Percentiles rank a stretch among this genome's conserved stretches.
phyloP scores from a whole-genome alignment of 345 rosid genomes.

The Gossypium thurberi region DNA sequence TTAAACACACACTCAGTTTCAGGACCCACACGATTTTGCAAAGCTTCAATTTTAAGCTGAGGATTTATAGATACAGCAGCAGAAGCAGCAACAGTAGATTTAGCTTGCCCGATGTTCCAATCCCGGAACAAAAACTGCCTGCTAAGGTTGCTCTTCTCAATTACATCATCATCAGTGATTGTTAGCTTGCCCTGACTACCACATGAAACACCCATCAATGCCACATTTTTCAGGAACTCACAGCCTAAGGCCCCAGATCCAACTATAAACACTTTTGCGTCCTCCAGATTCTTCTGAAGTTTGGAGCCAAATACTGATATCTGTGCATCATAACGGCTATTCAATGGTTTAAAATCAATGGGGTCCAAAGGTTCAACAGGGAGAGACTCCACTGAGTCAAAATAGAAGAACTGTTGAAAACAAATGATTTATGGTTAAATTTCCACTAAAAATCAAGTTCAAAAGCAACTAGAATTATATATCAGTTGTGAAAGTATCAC shows the following conservation, averaged over 20 bases:
- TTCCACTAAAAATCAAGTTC: not conserved
- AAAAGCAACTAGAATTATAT: not conserved
- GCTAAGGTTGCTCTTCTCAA: conserved; percentile 11
- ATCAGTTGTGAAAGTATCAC: not conserved
- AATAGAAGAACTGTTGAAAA: conserved; percentile 8
- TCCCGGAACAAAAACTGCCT: conserved; percentile 11
- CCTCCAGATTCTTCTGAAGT: conserved; percentile 9
- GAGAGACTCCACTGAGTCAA: conserved; percentile 8
- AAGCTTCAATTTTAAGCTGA: conserved; percentile 5
- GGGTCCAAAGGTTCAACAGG: conserved; percentile 3
- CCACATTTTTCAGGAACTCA: conserved; percentile 12
- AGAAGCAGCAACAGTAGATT: conserved; percentile 12
- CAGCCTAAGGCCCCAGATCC: conserved; percentile 9
- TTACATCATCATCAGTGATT: conserved; percentile 10
- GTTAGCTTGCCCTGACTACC: conserved; percentile 6
- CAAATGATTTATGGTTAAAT: not conserved
- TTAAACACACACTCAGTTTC: conserved; percentile 1
- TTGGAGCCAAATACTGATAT: conserved; percentile 7
- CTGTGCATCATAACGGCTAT: conserved; percentile 7
- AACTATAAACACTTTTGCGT: conserved; percentile 7
- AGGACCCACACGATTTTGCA: conserved; percentile 11
- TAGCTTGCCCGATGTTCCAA: conserved; percentile 11
- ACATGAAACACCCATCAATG: conserved; percentile 12
- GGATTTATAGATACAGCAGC: conserved; percentile 6
- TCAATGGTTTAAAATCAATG: conserved; percentile 6